These are phyloP conservation scores for Stellera chamaejasme DNA, from an alignment of 345 rosid species.

Conservation along the genomic window DNA sequence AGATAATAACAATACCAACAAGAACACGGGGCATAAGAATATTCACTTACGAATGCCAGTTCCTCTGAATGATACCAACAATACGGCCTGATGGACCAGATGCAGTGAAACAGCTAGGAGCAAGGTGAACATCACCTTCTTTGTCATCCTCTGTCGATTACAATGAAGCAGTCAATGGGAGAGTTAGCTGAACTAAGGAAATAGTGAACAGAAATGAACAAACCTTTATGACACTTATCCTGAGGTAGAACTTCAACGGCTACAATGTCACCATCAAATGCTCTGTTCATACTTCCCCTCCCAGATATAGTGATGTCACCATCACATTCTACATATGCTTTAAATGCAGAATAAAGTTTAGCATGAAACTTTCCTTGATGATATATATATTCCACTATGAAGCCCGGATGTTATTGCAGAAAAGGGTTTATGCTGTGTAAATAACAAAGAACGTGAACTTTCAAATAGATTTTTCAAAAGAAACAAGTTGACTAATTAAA, in stretches of 20 bases:
- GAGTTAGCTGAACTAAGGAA: not conserved
- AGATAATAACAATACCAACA: not conserved
- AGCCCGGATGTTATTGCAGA: conserved; percentile 93
- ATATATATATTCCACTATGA: conserved; percentile 76
- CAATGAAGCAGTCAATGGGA: not conserved
- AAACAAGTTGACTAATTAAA: too few relatives aligned
- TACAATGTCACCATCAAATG: conserved; percentile 94
- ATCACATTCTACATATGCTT: conserved; percentile 99
- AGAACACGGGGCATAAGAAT: not conserved
- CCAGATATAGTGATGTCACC: conserved; percentile 87
- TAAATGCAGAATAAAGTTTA: conserved; percentile 89
- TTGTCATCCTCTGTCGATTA: conserved; percentile 57
- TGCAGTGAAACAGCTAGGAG: conserved; percentile 53
- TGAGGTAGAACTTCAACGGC: conserved; percentile 85
- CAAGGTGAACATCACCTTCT: conserved; percentile 46
- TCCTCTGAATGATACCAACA: conserved; percentile 88
- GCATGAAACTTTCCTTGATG: conserved; percentile 97
- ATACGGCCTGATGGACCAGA: conserved; percentile 76
- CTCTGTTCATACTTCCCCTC: conserved; percentile 91
- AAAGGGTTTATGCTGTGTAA: conserved; percentile 89
- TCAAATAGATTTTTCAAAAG: not conserved
- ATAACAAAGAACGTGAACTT: conserved; percentile 3
- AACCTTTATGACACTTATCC: conserved; percentile 93
- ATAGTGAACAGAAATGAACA: conserved; percentile 1
- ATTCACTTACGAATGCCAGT: conserved; percentile 89